Conservation (phyloP, 208 protist genomes). For the Trypanosoma brucei region DNA sequence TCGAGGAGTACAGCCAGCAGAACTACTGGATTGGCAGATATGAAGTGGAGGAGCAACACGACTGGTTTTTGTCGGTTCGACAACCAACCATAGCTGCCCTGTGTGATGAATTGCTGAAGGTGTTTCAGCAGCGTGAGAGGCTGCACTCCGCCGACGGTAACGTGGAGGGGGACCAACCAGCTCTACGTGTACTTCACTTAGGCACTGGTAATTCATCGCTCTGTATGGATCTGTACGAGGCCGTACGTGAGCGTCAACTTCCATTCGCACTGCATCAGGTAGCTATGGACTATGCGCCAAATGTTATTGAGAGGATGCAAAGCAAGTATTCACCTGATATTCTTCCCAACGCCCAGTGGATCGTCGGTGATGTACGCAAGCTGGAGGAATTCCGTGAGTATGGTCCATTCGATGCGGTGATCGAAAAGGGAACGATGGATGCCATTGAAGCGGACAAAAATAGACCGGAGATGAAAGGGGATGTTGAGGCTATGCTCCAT, state of each 20-base stretch:
- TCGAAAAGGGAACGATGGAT: conserved; percentile 89
- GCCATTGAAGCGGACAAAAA: conserved; percentile 65
- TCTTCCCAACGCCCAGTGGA: conserved; percentile 55
- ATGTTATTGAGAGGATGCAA: conserved; percentile 75
- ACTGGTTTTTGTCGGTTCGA: conserved; percentile 84
- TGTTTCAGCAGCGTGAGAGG: conserved; percentile 21
- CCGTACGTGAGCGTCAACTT: conserved; percentile 19
- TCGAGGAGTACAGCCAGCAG: conserved; percentile 64
- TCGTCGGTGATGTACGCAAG: conserved; percentile 71
- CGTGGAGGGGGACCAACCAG: neutral
- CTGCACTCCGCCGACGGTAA: neutral
- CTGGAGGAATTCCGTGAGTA: conserved; percentile 34
- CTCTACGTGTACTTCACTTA: conserved; percentile 66
- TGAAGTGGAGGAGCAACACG: conserved; percentile 59
- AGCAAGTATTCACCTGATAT: conserved; percentile 33
- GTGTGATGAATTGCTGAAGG: conserved; percentile 42
- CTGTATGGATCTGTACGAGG: conserved; percentile 49
- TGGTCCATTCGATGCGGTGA: conserved; percentile 71
- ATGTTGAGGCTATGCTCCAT: conserved; percentile 64
- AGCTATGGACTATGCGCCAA: conserved; percentile 75
- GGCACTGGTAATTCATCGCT: conserved; percentile 78
- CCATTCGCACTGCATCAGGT: conserved; percentile 61
- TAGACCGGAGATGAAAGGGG: conserved; percentile 34
- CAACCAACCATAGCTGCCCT: conserved; percentile 32
- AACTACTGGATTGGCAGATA: conserved; percentile 79